Percentiles rank a stretch among this genome's conserved stretches.
phyloP scores from a whole-genome alignment of 108 stramenopile genomes.

The Discostella pseudostelligera region DNA sequence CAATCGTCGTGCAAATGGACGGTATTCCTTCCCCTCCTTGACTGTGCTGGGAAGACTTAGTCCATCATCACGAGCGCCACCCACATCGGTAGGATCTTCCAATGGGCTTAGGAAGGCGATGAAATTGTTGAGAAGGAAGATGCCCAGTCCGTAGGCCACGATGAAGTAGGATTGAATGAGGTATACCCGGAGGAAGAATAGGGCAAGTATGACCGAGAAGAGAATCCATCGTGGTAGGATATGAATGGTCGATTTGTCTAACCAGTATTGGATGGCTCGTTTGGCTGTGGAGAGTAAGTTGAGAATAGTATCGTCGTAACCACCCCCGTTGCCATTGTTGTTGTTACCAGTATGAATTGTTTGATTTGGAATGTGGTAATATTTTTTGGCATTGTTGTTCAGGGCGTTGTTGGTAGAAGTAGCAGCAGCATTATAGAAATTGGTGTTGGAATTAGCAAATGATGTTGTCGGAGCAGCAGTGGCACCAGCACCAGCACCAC shows the following conservation, averaged over 20 bases:
- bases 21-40: conserved; percentile 79
- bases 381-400: conserved; percentile 1
- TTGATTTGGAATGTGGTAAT: neutral
- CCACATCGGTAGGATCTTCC: conserved; percentile 74
- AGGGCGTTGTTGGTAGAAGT: neutral
- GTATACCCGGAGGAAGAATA: conserved; percentile 94
- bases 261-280: conserved; percentile 91
- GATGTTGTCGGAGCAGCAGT: neutral
- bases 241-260: conserved; percentile 96
- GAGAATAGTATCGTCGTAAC: neutral
- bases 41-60: conserved; percentile 63
- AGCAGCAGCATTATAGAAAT: conserved; percentile 2
- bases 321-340: neutral
- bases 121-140: conserved; percentile 98
- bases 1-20: conserved; percentile 93
- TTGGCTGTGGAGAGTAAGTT: conserved; percentile 44
- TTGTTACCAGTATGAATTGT: neutral
- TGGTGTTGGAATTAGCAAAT: neutral
- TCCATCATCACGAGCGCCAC: conserved; percentile 46
- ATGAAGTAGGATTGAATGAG: conserved; percentile 97
- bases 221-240: conserved; percentile 74
- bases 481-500: neutral
- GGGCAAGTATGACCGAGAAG: conserved; percentile 59
- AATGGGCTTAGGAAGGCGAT: conserved; percentile 97
- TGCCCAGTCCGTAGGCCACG: conserved; percentile 98